phyloP scores from a whole-genome alignment of 148 eudicot genomes.

The Amaranthus cruentus region DNA sequence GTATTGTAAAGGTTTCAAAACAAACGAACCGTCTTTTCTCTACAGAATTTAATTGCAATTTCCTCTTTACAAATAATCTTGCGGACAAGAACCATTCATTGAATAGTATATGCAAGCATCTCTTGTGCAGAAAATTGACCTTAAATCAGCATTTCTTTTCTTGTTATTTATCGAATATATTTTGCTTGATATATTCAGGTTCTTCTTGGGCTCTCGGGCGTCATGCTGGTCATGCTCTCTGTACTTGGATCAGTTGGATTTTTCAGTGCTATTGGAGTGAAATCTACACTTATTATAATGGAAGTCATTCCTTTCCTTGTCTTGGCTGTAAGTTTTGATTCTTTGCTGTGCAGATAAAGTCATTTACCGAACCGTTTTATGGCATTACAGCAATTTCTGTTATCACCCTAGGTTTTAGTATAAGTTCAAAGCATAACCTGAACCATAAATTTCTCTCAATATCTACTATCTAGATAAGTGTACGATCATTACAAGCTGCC shows the following conservation, averaged over 20 bases:
- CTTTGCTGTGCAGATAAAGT: constrained; percentile 2
- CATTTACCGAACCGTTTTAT: not conserved
- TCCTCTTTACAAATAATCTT: not conserved
- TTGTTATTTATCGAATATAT: constrained; percentile 3
- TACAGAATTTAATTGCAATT: not conserved
- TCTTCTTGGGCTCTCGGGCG: constrained; percentile 92
- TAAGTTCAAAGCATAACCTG: not conserved
- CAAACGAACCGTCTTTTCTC: not conserved
- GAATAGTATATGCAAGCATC: not conserved
- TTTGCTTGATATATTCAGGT: constrained; percentile 44
- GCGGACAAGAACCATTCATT: not conserved
- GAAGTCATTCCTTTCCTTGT: constrained; percentile 99
- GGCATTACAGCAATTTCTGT: not conserved
- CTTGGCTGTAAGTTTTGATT: constrained; percentile 74
- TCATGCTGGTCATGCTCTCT: constrained; percentile 90
- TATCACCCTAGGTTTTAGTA: not conserved
- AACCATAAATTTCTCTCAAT: not conserved
- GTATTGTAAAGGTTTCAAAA: no score
- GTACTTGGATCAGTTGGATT: constrained; percentile 96
- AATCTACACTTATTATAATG: constrained; percentile 98
- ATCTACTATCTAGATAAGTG: not conserved
- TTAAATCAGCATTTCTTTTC: not conserved
- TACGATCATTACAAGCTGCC: not conserved
- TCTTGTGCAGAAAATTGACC: constrained; percentile 7
- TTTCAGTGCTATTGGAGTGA: constrained; percentile 95